These are phyloP conservation scores for Houttuynia cordata DNA, from an alignment of 164 flowering plant genomes.

Conservation along the genomic window DNA sequence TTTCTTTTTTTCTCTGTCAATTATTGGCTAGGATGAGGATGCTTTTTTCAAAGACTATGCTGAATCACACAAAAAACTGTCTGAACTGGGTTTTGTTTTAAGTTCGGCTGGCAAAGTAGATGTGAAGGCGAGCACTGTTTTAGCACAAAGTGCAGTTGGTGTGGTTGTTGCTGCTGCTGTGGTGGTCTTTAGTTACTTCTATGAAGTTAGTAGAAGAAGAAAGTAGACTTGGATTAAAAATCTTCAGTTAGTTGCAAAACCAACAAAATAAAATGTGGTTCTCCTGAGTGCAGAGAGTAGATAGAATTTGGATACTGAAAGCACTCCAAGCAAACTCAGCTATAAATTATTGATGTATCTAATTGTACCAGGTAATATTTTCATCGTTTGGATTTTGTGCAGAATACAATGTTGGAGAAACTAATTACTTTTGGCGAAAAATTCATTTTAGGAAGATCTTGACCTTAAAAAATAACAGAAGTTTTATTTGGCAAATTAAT, in stretches of 20 bases:
- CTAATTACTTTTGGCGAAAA: too few species aligned
- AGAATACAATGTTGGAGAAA: too few species aligned
- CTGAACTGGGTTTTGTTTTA: constrained; percentile 51
- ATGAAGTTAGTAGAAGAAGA: constrained; percentile 20
- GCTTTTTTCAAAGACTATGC: constrained; percentile 81
- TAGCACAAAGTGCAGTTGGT: constrained; percentile 60
- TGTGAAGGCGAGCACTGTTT: constrained; percentile 18
- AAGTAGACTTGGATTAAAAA: neutral
- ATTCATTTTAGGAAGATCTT: too few species aligned
- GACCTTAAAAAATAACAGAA: too few species aligned
- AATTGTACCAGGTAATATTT: too few species aligned
- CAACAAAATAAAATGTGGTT: too few species aligned
- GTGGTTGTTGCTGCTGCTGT: constrained; percentile 61
- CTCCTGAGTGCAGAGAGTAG: neutral
- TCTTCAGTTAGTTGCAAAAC: too few species aligned
- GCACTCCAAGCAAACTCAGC: too few species aligned
- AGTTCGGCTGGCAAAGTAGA: constrained; percentile 12
- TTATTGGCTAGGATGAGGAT: constrained; percentile 35
- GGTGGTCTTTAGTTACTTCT: constrained; percentile 45
- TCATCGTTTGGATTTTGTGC: too few species aligned
- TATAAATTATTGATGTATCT: too few species aligned
- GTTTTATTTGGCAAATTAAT: too few species aligned
- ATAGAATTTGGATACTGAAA: neutral
- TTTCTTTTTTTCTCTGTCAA: neutral
- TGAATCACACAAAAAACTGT: constrained; percentile 75